A percentile compares a stretch with the other conserved stretches of the same genome.
These are phyloP conservation scores for Xylaria palmicola DNA, from an alignment of 495 filamentous ascomycete species.

Conservation along the genomic window DNA sequence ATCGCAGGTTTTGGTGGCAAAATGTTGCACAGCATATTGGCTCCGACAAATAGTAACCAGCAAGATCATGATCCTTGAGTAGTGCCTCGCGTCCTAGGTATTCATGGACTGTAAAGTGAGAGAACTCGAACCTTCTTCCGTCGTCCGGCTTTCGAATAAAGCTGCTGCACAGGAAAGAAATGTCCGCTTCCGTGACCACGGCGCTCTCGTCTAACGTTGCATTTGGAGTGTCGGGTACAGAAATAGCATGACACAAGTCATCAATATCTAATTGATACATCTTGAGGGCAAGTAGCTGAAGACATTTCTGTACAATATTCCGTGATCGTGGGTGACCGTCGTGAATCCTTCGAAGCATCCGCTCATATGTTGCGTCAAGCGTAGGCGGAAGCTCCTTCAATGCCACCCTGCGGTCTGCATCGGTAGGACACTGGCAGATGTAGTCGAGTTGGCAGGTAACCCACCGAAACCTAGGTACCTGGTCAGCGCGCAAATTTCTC, in stretches of 20 bases:
- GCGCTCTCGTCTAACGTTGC: conserved; percentile 14
- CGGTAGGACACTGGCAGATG: conserved; percentile 31
- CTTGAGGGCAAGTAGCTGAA: conserved; percentile 25
- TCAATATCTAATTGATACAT: background rate
- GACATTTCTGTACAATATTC: conserved; percentile 21
- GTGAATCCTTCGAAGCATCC: conserved; percentile 33
- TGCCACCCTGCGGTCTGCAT: conserved; percentile 29
- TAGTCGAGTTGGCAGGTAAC: conserved; percentile 42
- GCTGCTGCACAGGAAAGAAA: conserved; percentile 33
- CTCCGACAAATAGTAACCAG: conserved; percentile 10
- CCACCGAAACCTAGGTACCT: conserved; percentile 41
- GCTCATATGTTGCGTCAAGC: conserved; percentile 33
- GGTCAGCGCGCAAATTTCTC: conserved; percentile 5
- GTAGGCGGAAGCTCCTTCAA: conserved; percentile 32
- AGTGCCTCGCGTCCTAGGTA: conserved; percentile 22
- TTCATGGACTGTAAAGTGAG: conserved; percentile 39
- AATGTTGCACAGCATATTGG: background rate
- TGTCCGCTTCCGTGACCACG: conserved; percentile 24
- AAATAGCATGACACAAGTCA: conserved; percentile 27
- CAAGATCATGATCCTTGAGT: conserved; percentile 5
- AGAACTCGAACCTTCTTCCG: conserved; percentile 25
- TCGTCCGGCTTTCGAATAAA: conserved; percentile 27
- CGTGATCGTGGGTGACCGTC: conserved; percentile 6
- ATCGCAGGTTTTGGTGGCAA: background rate
- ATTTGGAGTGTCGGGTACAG: conserved; percentile 8